A percentile compares a stretch with the other conserved stretches of the same genome.
phyloP scores from a whole-genome alignment of 306 rosid species.

The Erythrophleum fordii region DNA sequence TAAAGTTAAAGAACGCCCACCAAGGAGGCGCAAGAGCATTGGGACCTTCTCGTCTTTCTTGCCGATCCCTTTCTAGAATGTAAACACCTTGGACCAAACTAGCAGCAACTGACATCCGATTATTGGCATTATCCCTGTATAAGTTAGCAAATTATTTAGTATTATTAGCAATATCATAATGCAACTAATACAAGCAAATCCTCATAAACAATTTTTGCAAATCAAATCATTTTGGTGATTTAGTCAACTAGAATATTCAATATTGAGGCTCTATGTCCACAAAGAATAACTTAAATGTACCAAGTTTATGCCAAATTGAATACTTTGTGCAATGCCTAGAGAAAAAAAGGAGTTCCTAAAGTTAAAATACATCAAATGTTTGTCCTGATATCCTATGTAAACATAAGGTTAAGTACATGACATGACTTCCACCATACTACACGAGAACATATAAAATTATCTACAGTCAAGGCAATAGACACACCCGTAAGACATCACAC shows the following conservation, averaged over 20 bases:
- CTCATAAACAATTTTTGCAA: neutral
- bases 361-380: neutral
- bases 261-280: constrained; percentile 6
- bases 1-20: constrained; percentile 87
- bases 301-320: neutral
- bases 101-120: constrained; percentile 84
- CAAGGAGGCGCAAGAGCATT: constrained; percentile 89
- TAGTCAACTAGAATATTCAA: neutral
- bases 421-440: neutral
- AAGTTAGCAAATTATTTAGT: neutral
- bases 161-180: constrained; percentile 16
- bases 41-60: constrained; percentile 65
- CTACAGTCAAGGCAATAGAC: neutral
- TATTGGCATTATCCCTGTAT: constrained; percentile 74
- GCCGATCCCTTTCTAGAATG: constrained; percentile 80
- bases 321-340: neutral
- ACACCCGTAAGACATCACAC: neutral
- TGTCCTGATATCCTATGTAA: neutral
- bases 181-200: constrained; percentile 3
- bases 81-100: constrained; percentile 94
- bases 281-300: neutral
- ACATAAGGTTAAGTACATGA: neutral
- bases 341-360: too few species aligned
- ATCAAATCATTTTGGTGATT: constrained; percentile 15
- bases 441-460: neutral